phyloP scores from a whole-genome alignment of 345 rosid genomes.

The Eucalyptus dawsonii region DNA sequence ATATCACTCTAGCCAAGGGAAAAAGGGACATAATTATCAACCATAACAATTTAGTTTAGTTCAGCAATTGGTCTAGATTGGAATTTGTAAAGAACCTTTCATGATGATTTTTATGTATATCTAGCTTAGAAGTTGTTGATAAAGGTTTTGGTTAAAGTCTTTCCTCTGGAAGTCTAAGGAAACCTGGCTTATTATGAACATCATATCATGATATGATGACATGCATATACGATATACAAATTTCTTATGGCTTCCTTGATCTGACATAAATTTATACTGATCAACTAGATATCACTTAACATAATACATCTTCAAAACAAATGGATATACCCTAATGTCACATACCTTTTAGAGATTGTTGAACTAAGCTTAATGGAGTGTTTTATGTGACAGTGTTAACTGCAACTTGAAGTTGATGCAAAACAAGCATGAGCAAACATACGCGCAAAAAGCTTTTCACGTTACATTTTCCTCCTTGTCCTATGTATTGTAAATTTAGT shows the following conservation, averaged over 20 bases:
- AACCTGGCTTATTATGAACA: not conserved
- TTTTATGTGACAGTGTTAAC: not conserved
- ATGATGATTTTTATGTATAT: not conserved
- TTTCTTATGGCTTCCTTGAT: not conserved
- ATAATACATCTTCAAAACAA: not conserved
- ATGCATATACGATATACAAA: not conserved
- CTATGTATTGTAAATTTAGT: rapidly evolving
- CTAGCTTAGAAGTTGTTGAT: not conserved
- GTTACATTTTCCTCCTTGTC: not conserved
- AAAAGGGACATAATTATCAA: not conserved
- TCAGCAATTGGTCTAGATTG: not conserved
- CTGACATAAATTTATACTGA: rapidly evolving
- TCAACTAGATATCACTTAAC: not conserved
- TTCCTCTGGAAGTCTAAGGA: not conserved
- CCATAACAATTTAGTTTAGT: not conserved
- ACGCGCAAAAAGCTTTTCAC: not conserved
- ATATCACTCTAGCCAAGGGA: too few relatives aligned
- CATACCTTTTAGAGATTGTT: not conserved
- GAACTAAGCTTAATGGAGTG: not conserved
- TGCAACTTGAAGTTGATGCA: not conserved
- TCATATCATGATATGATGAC: not conserved
- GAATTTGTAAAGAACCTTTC: not conserved
- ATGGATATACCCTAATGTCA: not conserved
- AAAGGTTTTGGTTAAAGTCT: not conserved
- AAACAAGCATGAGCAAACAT: not conserved